Conservation (phyloP, 2,329 filamentous ascomycete genomes). For the Xylaria sp. region DNA sequence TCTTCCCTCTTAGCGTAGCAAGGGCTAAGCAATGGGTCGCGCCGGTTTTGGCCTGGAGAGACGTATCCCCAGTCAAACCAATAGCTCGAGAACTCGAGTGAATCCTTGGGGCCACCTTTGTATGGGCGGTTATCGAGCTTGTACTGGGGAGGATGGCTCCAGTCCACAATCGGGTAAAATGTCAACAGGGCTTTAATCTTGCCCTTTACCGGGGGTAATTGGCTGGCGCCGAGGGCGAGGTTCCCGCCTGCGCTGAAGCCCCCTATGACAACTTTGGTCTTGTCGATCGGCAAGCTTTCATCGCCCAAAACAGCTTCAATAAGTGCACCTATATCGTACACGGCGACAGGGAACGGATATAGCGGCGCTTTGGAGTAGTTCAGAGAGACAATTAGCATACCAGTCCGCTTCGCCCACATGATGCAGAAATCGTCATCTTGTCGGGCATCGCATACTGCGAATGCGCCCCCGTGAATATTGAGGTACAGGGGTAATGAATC, state of each 20-base stretch:
- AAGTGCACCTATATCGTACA: background rate
- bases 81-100: background rate
- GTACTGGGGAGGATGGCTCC: conserved; percentile 1
- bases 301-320: background rate
- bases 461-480: conserved; percentile 12
- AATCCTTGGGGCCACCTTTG: conserved; percentile 7
- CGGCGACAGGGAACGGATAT: background rate
- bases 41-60: conserved; percentile 6
- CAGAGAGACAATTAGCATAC: conserved; percentile 4
- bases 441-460: conserved; percentile 11
- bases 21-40: conserved; percentile 9
- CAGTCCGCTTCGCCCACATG: conserved; percentile 10
- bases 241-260: conserved; percentile 16
- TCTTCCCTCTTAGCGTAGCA: conserved; percentile 4
- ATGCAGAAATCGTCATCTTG: conserved; percentile 17
- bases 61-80: conserved; percentile 18
- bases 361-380: conserved; percentile 10
- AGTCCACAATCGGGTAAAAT: conserved; percentile 14
- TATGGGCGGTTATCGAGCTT: conserved; percentile 1
- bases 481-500: conserved; percentile 3
- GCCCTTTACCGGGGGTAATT: background rate
- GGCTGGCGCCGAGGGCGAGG: conserved; percentile 1
- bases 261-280: conserved; percentile 3
- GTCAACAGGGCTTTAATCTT: background rate
- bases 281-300: background rate